A percentile compares a stretch with the other conserved stretches of the same genome.
Conservation (phyloP, 257 asterid species). For the Lavandula angustifolia region DNA sequence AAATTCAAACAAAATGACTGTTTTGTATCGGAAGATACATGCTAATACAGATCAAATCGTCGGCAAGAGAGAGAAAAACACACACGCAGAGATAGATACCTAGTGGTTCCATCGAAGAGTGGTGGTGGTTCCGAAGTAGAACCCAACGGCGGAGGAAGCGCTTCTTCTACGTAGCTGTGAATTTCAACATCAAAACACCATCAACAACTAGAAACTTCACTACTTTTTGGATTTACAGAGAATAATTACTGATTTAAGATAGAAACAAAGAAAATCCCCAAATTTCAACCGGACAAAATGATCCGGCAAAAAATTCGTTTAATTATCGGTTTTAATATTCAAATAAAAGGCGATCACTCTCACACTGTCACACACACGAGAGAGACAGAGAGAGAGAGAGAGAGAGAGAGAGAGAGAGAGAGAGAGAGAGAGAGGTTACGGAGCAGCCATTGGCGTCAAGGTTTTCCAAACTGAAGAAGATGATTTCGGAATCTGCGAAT, state of each 20-base stretch:
- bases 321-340: not conserved
- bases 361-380: not conserved
- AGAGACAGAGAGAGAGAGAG: not conserved
- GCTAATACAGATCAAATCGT: not conserved
- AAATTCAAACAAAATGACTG: not conserved
- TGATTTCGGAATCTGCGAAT: constrained; percentile 14
- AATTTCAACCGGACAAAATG: not conserved
- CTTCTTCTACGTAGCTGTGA: constrained; percentile 46
- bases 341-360: not conserved
- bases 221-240: not conserved
- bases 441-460: constrained; percentile 45
- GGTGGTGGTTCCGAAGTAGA: constrained; percentile 65
- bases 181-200: constrained; percentile 11
- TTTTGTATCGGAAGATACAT: constrained; percentile 5
- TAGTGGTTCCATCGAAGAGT: constrained; percentile 71
- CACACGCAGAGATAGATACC: constrained; percentile 35
- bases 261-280: not conserved
- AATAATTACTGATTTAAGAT: not conserved
- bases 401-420: not conserved
- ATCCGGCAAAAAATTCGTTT: not conserved
- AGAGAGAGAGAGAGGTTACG: constrained; percentile 35
- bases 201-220: not conserved
- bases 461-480: constrained; percentile 1
- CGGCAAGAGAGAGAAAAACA: not conserved
- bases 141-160: constrained; percentile 56